A percentile compares a stretch with the other conserved stretches of the same genome.
phyloP scores from a whole-genome alignment of 768 basidiomycete species.

The Phaeotremella fagi region DNA sequence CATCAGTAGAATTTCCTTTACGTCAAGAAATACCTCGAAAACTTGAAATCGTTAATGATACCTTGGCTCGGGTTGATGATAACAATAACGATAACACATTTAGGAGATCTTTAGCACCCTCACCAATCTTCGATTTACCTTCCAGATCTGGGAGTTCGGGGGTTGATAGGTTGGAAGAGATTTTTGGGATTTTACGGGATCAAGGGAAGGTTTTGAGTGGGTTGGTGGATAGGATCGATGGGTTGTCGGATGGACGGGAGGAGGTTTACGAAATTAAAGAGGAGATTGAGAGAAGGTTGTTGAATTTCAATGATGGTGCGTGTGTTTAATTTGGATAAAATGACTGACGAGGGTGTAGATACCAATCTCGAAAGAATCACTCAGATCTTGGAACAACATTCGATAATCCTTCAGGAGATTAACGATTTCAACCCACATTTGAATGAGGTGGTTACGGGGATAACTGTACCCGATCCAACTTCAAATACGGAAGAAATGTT shows the following conservation, averaged over 20 bases:
- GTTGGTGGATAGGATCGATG: background rate
- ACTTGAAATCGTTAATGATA: constrained; percentile 3
- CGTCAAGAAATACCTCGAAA: constrained; percentile 1
- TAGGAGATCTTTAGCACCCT: no score
- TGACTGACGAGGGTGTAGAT: background rate
- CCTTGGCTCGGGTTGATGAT: background rate
- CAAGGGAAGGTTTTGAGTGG: background rate
- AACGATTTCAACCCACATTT: background rate
- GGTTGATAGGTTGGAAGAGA: background rate
- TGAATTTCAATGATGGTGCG: no score
- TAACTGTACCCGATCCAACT: background rate
- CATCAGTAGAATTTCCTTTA: constrained; percentile 17
- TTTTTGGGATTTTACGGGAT: background rate
- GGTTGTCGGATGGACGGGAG: background rate
- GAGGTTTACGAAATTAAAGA: background rate
- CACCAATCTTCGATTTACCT: no score
- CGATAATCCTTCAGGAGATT: constrained; percentile 1
- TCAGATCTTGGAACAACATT: constrained; percentile 6
- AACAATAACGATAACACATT: no score
- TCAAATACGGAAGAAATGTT: constrained; percentile 5
- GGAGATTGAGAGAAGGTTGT: no score
- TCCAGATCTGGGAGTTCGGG: no score
- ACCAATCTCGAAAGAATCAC: background rate
- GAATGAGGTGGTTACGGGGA: no score
- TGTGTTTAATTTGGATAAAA: no score